Conservation (phyloP, 2,329 filamentous ascomycete species). For the Scytalidium sp. region DNA sequence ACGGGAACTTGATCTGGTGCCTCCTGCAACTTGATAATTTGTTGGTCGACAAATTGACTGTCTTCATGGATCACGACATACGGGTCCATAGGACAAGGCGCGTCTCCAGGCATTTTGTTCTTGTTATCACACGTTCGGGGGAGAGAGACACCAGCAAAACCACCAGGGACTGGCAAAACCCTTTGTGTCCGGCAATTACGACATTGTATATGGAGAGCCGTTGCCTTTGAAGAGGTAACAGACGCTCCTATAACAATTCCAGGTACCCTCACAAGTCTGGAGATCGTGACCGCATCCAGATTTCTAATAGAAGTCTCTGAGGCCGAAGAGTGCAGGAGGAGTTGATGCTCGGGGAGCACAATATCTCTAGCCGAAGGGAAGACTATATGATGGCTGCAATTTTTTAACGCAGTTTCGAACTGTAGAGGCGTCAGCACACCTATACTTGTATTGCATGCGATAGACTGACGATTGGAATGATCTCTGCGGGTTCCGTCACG, state of each 20-base stretch:
- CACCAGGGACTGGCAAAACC: slow-evolving; percentile 71
- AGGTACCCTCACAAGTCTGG: slow-evolving; percentile 91
- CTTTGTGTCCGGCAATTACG: slow-evolving; percentile 76
- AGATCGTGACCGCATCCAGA: slow-evolving; percentile 87
- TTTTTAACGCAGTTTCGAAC: slow-evolving; percentile 89
- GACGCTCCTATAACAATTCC: slow-evolving; percentile 98
- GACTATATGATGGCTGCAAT: slow-evolving; percentile 90
- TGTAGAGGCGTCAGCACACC: slow-evolving; percentile 37
- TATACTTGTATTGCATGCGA: neutral
- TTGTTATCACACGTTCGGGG: slow-evolving; percentile 72
- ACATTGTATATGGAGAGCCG: slow-evolving; percentile 81
- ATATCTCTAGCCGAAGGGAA: slow-evolving; percentile 69
- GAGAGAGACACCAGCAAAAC: slow-evolving; percentile 83
- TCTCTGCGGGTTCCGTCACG: slow-evolving; percentile 84
- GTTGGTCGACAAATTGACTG: slow-evolving; percentile 93
- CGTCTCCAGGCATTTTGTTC: slow-evolving; percentile 59
- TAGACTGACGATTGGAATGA: slow-evolving; percentile 78
- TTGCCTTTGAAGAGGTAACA: slow-evolving; percentile 94
- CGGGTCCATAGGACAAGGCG: slow-evolving; percentile 82
- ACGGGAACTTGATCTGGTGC: slow-evolving; percentile 97
- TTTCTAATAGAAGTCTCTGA: slow-evolving; percentile 92
- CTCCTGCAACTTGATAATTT: slow-evolving; percentile 96
- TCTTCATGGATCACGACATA: slow-evolving; percentile 96
- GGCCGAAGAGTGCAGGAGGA: slow-evolving; percentile 89
- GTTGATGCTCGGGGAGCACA: slow-evolving; percentile 83